A percentile compares a stretch with the other conserved stretches of the same genome.
Evolutionary conservation across 805 yeast genomes (phyloP).

Genomic region (Metschnikowia kunwiensis): DNA sequence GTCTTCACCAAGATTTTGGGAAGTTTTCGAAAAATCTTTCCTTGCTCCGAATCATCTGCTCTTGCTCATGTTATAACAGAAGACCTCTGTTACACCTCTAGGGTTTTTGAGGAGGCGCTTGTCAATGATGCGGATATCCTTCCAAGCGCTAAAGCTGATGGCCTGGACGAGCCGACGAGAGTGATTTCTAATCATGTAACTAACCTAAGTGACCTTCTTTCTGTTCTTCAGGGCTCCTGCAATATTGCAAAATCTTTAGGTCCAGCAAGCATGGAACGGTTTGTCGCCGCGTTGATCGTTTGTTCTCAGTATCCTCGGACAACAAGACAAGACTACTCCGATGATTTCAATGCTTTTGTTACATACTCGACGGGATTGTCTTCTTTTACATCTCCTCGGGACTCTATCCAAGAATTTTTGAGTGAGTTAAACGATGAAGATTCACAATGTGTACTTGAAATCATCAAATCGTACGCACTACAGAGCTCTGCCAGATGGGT

Average conservation of each 20-base stretch:
- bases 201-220: constrained; percentile 33
- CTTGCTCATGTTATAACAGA: constrained; percentile 18
- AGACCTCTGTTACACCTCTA: constrained; percentile 24
- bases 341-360: constrained; percentile 67
- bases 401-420: constrained; percentile 55
- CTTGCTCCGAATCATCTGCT: constrained; percentile 15
- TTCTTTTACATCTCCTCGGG: constrained; percentile 50
- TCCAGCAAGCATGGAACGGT: constrained; percentile 10
- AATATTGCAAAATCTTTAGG: constrained; percentile 19
- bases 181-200: constrained; percentile 22
- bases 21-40: constrained; percentile 26
- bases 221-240: constrained; percentile 28
- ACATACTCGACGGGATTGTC: constrained; percentile 72
- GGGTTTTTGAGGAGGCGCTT: constrained; percentile 13
- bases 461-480: no score
- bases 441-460: constrained; percentile 17
- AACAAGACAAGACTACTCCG: constrained; percentile 46
- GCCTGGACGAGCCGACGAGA: constrained; percentile 19
- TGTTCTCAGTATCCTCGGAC: constrained; percentile 43
- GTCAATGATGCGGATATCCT: constrained; percentile 11
- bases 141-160: constrained; percentile 13
- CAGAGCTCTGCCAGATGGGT: background rate
- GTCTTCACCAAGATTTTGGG: constrained; percentile 26
- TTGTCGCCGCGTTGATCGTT: constrained; percentile 29
- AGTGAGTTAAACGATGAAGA: constrained; percentile 46